Evolutionary conservation across 306 rosid species (phyloP).

Genomic region (Glycine latifolia): DNA sequence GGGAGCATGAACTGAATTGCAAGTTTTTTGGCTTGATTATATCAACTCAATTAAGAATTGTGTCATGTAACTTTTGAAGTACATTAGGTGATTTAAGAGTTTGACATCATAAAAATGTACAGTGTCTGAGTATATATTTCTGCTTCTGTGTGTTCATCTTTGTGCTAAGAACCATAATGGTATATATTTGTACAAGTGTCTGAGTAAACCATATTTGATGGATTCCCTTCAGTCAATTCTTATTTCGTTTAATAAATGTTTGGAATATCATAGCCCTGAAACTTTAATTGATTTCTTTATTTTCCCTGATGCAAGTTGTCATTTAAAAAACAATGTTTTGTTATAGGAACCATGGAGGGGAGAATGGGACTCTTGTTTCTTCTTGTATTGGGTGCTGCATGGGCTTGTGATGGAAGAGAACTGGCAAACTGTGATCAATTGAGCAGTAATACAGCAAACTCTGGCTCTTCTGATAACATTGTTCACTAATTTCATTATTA

Average conservation of each 20-base stretch:
- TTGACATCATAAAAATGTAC: background rate
- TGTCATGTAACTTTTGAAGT: constrained; percentile 27
- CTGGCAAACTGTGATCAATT: constrained; percentile 29
- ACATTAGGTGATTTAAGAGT: constrained; percentile 2
- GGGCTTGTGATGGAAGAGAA: constrained; percentile 67
- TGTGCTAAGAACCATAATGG: background rate
- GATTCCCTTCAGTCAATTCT: too few species aligned
- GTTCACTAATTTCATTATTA: background rate
- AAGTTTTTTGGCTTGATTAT: constrained; percentile 24
- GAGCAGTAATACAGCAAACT: constrained; percentile 13
- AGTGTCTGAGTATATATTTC: background rate
- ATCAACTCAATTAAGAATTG: background rate
- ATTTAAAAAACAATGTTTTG: background rate
- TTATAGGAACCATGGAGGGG: constrained; percentile 62
- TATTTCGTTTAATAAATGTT: background rate
- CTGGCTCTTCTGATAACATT: constrained; percentile 36
- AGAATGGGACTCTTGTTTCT: constrained; percentile 65
- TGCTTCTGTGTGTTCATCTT: background rate
- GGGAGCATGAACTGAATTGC: background rate
- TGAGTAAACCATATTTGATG: too few species aligned
- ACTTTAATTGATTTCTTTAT: background rate
- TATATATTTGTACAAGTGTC: background rate
- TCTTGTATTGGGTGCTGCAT: constrained; percentile 57
- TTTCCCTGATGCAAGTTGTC: background rate
- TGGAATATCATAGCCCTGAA: background rate